phyloP scores from a whole-genome alignment of 768 basidiomycete genomes.

The Psilocybe subaeruginosa region DNA sequence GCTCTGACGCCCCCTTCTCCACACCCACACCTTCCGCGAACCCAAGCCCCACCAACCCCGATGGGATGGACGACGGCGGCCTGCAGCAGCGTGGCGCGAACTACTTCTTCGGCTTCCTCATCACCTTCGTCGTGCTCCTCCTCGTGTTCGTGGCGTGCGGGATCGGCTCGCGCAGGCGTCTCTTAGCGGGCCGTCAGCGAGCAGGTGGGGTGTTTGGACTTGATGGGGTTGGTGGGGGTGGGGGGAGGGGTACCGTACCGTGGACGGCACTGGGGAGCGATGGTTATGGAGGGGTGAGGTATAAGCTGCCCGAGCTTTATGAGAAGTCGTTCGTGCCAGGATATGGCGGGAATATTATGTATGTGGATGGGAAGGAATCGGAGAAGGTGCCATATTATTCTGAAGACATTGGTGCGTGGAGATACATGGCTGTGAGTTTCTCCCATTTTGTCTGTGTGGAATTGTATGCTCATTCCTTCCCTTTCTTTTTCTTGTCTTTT shows the following conservation, averaged over 20 bases:
- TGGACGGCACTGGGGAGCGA: background rate
- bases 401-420: background rate
- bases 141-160: slow-evolving; percentile 56
- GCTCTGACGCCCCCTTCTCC: no score
- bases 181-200: slow-evolving; percentile 29
- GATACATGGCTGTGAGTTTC: background rate
- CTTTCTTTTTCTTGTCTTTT: background rate
- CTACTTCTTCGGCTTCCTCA: slow-evolving; percentile 57
- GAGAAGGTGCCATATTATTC: background rate
- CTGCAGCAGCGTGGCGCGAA: slow-evolving; percentile 36
- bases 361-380: background rate
- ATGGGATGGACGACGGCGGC: slow-evolving; percentile 9
- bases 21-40: background rate
- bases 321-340: background rate
- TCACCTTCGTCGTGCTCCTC: slow-evolving; percentile 49
- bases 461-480: background rate
- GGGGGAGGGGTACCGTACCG: background rate
- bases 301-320: background rate
- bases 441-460: background rate
- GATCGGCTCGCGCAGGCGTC: slow-evolving; percentile 46
- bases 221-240: slow-evolving; percentile 3
- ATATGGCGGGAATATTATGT: no score
- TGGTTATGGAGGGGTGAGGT: background rate
- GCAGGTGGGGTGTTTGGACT: slow-evolving; percentile 20
- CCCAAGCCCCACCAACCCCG: no score